Conservation (phyloP, 257 asterid species). For the Fraxinus anomala region DNA sequence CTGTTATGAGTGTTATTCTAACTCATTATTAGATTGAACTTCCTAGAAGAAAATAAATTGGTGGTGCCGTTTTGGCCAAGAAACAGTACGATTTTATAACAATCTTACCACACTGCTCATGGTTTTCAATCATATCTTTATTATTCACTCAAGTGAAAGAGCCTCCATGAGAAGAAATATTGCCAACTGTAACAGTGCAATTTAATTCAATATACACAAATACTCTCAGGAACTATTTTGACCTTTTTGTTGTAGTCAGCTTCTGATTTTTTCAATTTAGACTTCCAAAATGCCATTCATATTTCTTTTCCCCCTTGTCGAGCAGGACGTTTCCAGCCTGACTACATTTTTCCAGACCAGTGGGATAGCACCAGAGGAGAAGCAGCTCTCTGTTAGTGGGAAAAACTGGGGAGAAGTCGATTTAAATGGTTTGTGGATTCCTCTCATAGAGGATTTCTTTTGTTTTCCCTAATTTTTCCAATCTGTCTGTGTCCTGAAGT, state of each 20-base stretch:
- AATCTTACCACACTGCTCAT: conserved; percentile 4
- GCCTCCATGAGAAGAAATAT: neutral
- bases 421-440: conserved; percentile 60
- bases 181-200: neutral
- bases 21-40: conserved; percentile 3
- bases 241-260: neutral
- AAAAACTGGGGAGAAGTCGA: conserved; percentile 99
- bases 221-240: neutral
- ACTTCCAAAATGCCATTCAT: conserved; percentile 3
- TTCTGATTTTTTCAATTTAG: conserved; percentile 7
- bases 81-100: neutral
- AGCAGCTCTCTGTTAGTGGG: conserved; percentile 96
- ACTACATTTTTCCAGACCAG: conserved; percentile 70
- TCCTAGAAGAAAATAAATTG: conserved; percentile 4
- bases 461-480: neutral
- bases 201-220: neutral
- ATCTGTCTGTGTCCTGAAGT: neutral
- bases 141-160: neutral
- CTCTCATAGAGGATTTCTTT: conserved; percentile 4
- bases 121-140: conserved; percentile 1
- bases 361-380: conserved; percentile 78
- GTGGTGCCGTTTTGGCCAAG: neutral
- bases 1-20: conserved; percentile 3
- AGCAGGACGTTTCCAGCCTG: conserved; percentile 82
- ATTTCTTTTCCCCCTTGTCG: conserved; percentile 23